Percentiles rank a stretch among this genome's conserved stretches.
These are phyloP conservation scores for Saccharomyces hybrid DNA, from an alignment of 1,139 yeast species.

Conservation along the genomic window DNA sequence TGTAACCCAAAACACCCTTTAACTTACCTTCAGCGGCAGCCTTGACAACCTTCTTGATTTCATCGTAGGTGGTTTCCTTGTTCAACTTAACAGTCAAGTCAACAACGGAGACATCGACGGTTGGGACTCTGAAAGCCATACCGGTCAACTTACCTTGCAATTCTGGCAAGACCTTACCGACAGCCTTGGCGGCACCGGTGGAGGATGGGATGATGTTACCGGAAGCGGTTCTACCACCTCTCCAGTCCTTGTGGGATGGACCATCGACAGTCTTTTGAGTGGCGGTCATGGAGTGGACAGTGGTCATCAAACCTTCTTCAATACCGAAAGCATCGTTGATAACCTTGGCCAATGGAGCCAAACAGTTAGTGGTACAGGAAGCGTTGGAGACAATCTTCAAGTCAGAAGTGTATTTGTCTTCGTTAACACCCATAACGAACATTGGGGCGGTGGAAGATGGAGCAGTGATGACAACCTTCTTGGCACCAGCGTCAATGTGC, in stretches of 20 bases:
- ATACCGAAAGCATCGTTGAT: no score
- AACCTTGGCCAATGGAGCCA: no score
- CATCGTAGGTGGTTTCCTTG: constrained; percentile 66
- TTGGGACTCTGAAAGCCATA: constrained; percentile 85
- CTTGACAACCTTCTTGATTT: constrained; percentile 63
- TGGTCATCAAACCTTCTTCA: no score
- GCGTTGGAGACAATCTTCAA: no score
- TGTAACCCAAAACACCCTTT: constrained; percentile 74
- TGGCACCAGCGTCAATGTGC: no score
- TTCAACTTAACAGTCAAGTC: constrained; percentile 65
- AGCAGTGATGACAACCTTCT: no score
- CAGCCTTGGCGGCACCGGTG: constrained; percentile 91
- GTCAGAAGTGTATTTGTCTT: no score
- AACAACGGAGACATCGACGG: constrained; percentile 77
- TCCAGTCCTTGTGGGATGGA: constrained; percentile 35
- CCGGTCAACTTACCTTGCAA: constrained; percentile 84
- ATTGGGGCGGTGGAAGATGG: no score
- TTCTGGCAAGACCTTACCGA: constrained; percentile 81
- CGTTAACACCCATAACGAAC: no score
- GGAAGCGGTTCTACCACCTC: constrained; percentile 91
- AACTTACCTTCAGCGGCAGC: constrained; percentile 62
- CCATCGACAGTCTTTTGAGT: no score
- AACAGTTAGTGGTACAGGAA: no score
- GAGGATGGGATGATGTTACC: constrained; percentile 87
- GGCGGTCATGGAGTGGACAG: no score